Evolutionary conservation across 2,329 filamentous ascomycete species (phyloP), one percentile per base, ranked within the genome.

Genomic region (Hypoxylon sp.): DNA sequence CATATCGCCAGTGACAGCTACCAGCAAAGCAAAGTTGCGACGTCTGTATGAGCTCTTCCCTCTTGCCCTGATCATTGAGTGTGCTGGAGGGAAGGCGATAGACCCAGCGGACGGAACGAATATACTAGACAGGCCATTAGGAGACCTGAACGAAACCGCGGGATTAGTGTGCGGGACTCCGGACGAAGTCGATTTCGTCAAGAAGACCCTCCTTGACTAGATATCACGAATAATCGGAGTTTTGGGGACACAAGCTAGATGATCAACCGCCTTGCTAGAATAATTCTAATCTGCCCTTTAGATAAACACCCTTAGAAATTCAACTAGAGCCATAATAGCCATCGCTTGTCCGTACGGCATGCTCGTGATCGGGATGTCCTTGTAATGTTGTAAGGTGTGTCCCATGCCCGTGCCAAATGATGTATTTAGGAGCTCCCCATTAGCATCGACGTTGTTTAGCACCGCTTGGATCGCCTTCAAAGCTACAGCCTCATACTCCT

Each of bases 321-420:
- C 92, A 0, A 91, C 91, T 69, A 94, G 77, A 0, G 91, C 89
- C 89, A 94, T 93, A 69, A 94, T 93, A 0, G 91, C 92, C 92
- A 94, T 94, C 0, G 91, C 91, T 78, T 94, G 92, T 0, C 92
- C 92, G 73, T 94, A 94, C 5, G 92, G 92, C 92, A 94, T 95
- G 72, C 90, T 91, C 2, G 92, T 95, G 67, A 90, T 80, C 1
- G 89, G 85, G 63, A 95, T 94, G 69, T 92, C 87, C 78, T 91
- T 90, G 75, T 95, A 94, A 77, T 93, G 91, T 79, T 94, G 87
- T 75, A 94, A 78, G 63, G 86, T 85, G 70, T 87, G 83, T 0
- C 92, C 92, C 91, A 95, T 94, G 0, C 84, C 90, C 0, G 92
- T 95, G 0, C 92, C 92, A 75, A 94, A 95, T 70, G 90, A 93